A percentile compares a stretch with the other conserved stretches of the same genome.
phyloP scores from a whole-genome alignment of 1,284 basidiomycete species.

The Heterobasidion irregulare region DNA sequence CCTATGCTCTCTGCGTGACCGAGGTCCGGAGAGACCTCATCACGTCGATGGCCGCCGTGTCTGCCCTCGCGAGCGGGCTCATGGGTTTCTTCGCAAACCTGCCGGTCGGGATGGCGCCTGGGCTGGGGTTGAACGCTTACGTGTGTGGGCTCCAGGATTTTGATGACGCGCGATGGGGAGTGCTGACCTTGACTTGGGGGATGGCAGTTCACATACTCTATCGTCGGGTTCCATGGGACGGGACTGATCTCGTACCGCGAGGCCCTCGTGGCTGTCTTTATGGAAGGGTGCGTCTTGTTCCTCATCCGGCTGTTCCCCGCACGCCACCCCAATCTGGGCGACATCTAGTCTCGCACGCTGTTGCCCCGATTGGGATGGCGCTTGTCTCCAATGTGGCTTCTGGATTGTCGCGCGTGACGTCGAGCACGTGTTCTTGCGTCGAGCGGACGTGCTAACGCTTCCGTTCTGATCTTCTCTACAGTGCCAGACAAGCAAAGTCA shows the following conservation, averaged over 20 bases:
- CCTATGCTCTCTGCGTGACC: constrained; percentile 59
- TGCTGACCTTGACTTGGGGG: background rate
- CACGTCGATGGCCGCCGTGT: constrained; percentile 71
- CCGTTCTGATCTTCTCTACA: background rate
- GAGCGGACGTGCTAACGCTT: too few species aligned
- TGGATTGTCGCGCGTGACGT: too few species aligned
- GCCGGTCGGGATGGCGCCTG: constrained; percentile 76
- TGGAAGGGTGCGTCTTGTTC: constrained; percentile 46
- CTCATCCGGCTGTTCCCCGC: too few species aligned
- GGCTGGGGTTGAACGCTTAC: constrained; percentile 79
- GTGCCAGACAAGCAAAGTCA: too few species aligned
- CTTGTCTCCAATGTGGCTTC: too few species aligned
- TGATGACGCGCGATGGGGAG: background rate
- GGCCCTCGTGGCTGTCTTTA: constrained; percentile 83
- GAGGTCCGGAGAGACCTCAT: constrained; percentile 69
- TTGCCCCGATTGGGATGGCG: too few species aligned
- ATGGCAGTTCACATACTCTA: constrained; percentile 77
- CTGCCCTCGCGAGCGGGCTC: constrained; percentile 68
- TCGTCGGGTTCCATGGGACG: constrained; percentile 77
- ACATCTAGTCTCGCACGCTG: constrained; percentile 23
- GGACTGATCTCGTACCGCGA: constrained; percentile 75
- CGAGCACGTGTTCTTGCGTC: too few species aligned
- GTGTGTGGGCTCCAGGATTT: constrained; percentile 29
- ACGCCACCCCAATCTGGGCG: too few species aligned
- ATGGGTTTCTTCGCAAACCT: constrained; percentile 85